Evolutionary conservation across 75 land plant genomes (phyloP).

Genomic region (Isoetes taiwanensis): DNA sequence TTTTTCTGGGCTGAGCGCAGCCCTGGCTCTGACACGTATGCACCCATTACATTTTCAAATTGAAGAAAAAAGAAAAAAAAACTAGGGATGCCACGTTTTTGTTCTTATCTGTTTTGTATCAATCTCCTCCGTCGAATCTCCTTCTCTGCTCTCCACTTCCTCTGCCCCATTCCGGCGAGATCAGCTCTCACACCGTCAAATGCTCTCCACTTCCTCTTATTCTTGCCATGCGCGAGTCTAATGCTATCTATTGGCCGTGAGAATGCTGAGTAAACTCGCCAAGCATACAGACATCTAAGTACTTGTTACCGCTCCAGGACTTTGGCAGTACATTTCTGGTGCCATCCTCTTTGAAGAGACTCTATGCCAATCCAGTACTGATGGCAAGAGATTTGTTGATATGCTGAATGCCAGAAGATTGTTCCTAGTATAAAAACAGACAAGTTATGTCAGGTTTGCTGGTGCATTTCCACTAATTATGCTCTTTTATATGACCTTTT

Average conservation of each 20-base stretch:
- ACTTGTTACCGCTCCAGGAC: constrained; percentile 2
- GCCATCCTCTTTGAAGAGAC: constrained; percentile 3
- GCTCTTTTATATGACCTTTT: not conserved
- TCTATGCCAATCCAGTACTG: not conserved
- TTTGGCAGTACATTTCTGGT: not conserved
- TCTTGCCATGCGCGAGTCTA: no score
- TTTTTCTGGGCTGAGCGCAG: no score
- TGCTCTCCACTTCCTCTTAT: no score
- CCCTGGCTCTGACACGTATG: no score
- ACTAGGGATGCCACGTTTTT: no score
- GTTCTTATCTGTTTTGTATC: no score
- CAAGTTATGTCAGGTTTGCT: not conserved
- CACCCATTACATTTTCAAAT: no score
- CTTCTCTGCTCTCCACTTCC: no score
- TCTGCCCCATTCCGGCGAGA: no score
- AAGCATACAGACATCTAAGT: not conserved
- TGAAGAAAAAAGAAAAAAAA: no score
- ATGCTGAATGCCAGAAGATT: not conserved
- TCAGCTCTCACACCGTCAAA: no score
- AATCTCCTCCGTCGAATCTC: no score
- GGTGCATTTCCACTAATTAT: not conserved
- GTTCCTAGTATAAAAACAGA: not conserved
- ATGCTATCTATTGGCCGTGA: not conserved
- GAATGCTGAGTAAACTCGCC: not conserved
- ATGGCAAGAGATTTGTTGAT: constrained; percentile 1